Evolutionary conservation across 1,139 yeast genomes (phyloP).

Genomic region (Candida gigantensis): DNA sequence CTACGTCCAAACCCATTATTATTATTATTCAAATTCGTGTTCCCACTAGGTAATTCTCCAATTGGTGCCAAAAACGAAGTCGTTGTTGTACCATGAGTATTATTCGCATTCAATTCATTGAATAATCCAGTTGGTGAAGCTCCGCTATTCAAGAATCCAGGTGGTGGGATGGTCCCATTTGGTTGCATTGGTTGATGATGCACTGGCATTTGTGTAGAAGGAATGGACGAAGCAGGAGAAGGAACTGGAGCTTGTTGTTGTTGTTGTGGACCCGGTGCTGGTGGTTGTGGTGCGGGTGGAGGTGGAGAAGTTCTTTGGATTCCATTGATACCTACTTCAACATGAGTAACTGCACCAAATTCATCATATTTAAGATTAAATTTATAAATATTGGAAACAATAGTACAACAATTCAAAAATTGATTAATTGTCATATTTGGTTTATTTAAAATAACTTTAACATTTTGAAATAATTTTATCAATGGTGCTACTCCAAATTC

Average conservation of each 20-base stretch:
- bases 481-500: slow-evolving; percentile 44
- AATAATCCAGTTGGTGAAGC: slow-evolving; percentile 15
- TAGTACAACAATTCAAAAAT: slow-evolving; percentile 37
- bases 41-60: slow-evolving; percentile 11
- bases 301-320: slow-evolving; percentile 11
- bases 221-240: background rate
- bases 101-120: slow-evolving; percentile 6
- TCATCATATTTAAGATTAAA: slow-evolving; percentile 53
- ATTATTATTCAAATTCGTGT: slow-evolving; percentile 6
- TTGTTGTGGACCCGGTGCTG: slow-evolving; percentile 3
- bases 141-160: slow-evolving; percentile 9
- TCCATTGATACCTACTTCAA: slow-evolving; percentile 27
- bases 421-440: slow-evolving; percentile 40
- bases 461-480: slow-evolving; percentile 33
- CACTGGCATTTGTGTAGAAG: no score
- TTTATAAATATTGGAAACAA: slow-evolving; percentile 22
- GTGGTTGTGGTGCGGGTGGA: slow-evolving; percentile 5
- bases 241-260: slow-evolving; percentile 3
- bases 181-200: no score
- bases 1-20: slow-evolving; percentile 16
- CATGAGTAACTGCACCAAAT: slow-evolving; percentile 46
- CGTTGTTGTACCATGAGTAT: background rate
- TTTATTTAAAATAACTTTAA: slow-evolving; percentile 29
- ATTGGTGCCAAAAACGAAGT: slow-evolving; percentile 15
- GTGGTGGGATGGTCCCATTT: slow-evolving; percentile 3